A percentile compares a stretch with the other conserved stretches of the same genome.
phyloP scores from a whole-genome alignment of 768 basidiomycete species.

The Hygrocybe coccinea region DNA sequence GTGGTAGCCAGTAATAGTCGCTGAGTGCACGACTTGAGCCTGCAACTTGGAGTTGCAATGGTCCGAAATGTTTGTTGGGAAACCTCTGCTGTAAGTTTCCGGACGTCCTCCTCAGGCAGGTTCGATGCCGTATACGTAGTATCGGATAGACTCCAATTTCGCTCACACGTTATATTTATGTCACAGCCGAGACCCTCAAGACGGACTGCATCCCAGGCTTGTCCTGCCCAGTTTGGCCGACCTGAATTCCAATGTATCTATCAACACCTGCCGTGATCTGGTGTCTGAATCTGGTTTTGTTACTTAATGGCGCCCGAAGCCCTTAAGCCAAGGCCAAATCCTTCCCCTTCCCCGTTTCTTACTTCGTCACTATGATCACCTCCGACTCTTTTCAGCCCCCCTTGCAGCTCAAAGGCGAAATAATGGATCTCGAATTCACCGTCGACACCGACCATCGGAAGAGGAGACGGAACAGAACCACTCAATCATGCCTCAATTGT shows the following conservation, averaged over 20 bases:
- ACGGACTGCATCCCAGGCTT: neutral
- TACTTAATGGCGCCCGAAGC: conserved; percentile 61
- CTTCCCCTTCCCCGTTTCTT: conserved; percentile 46
- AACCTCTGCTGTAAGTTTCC: neutral
- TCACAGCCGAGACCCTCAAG: conserved; percentile 9
- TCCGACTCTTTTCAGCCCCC: conserved; percentile 47
- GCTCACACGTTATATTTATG: conserved; percentile 7
- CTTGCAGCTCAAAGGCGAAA: conserved; percentile 67
- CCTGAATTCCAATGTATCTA: conserved; percentile 20
- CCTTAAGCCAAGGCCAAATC: conserved; percentile 46
- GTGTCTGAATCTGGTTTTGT: conserved; percentile 33
- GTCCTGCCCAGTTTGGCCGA: conserved; percentile 1
- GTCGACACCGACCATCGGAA: conserved; percentile 72
- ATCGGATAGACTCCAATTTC: neutral
- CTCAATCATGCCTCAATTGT: conserved; percentile 84
- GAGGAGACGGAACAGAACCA: conserved; percentile 86
- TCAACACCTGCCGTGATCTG: conserved; percentile 45
- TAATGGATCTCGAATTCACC: conserved; percentile 74
- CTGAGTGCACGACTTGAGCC: too few relatives aligned
- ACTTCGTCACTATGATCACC: conserved; percentile 48
- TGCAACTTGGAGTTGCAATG: neutral
- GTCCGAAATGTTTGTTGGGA: neutral
- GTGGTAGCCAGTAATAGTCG: too few relatives aligned
- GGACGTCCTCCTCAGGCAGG: neutral
- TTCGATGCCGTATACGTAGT: conserved; percentile 1